Percentiles rank a stretch among this genome's conserved stretches.
These are phyloP conservation scores for Corniculantispora saksenae DNA, from an alignment of 2,329 filamentous ascomycete genomes.

Conservation along the genomic window DNA sequence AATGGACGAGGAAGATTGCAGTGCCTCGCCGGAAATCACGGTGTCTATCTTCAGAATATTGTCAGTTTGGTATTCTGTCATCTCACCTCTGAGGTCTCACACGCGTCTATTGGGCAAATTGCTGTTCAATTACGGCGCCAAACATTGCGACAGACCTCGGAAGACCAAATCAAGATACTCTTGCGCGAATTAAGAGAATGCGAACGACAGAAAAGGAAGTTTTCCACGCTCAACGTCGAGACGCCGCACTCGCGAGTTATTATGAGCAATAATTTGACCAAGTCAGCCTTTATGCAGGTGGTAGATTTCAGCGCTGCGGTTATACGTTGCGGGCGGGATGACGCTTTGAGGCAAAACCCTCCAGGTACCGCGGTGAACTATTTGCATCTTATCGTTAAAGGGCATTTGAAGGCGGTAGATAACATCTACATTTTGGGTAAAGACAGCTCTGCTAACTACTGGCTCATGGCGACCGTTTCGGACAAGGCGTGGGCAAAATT, in stretches of 20 bases:
- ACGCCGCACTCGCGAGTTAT: constrained; percentile 2
- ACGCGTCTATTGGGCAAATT: not conserved
- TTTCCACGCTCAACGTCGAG: not conserved
- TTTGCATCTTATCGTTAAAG: not conserved
- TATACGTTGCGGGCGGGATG: not conserved
- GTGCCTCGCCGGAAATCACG: not conserved
- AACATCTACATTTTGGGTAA: constrained; percentile 9
- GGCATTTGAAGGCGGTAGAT: not conserved
- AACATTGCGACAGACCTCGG: not conserved
- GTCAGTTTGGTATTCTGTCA: not conserved
- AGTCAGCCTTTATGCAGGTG: constrained; percentile 2
- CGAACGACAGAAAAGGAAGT: not conserved
- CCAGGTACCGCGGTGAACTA: constrained; percentile 7
- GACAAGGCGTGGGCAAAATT: constrained; percentile 7
- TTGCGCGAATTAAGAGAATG: not conserved
- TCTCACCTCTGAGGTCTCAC: not conserved
- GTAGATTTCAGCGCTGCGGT: constrained; percentile 9
- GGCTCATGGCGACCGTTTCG: constrained; percentile 12
- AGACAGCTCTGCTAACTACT: constrained; percentile 5
- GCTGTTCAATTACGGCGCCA: not conserved
- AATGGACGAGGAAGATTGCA: constrained; percentile 23
- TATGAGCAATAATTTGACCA: constrained; percentile 9
- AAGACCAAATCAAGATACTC: constrained; percentile 2
- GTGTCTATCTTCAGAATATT: constrained; percentile 12
- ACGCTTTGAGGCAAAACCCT: not conserved